Evolutionary conservation across 495 filamentous ascomycete genomes (phyloP), one percentile per base, ranked within the genome.

Genomic region (Amphirosellinia nigrospora): DNA sequence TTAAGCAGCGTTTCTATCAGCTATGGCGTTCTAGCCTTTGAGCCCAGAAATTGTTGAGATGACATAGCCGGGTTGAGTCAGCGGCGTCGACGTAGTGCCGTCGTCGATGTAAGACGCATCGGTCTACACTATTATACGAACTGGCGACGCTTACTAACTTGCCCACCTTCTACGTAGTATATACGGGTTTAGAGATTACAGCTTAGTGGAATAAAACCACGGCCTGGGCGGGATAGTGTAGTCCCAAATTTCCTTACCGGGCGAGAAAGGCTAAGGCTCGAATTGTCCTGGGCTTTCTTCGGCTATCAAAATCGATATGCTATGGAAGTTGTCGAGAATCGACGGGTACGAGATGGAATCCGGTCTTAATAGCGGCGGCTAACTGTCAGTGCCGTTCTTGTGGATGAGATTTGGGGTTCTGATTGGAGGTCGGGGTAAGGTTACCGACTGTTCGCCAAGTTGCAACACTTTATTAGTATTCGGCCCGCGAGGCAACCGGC

Each of bases 381-480:
- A 65, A 46, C 45, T 65, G 19, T 64, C 5, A 38, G 28, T 32
- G 61, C 30, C 30, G 43, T 65, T 38, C 62, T 64, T 39, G 30
- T 30, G 34, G 9, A 41, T 15, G 19, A 39, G 5, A 23, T 50
- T 36, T 30, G 41, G 64, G 61, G 59, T 46, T 70, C 36, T 46
- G 66, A 58, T 69, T 63, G 68, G 64, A 55, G 59, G 63, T 68
- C 60, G 73, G 65, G 63, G 66, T 67, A 74, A 68, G 77, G 70
- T 63, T 72, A 68, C 71, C 68, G 69, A 71, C 67, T 77, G 72
- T 73, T 77, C 56, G 71, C 67, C 65, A 63, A 63, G 53, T 59
- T 64, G 71, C 19, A 63, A 71, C 66, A 58, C 64, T 70, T 66
- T 69, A 71, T 75, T 68, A 71, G 66, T 70, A 77, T 77, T 77